Evolutionary conservation across 2,329 filamentous ascomycete genomes (phyloP).

Genomic region (Sordariomycetes sp.): DNA sequence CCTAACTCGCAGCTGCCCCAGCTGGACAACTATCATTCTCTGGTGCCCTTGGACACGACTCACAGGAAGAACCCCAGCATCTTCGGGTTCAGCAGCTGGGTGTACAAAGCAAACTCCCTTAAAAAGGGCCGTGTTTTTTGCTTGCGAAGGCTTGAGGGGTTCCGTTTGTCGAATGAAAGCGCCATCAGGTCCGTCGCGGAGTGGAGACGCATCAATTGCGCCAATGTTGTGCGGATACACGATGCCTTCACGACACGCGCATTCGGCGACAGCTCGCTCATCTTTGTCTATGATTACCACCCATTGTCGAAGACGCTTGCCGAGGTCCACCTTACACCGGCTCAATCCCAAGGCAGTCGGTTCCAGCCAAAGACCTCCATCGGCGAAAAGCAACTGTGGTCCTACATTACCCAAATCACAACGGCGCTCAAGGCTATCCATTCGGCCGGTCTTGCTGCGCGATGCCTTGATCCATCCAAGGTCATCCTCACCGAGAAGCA

Average conservation of each 20-base stretch:
- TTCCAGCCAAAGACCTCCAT: constrained; percentile 38
- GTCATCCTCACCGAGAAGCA: constrained; percentile 86
- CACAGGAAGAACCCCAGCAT: constrained; percentile 68
- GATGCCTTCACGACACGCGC: constrained; percentile 89
- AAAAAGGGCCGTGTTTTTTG: constrained; percentile 88
- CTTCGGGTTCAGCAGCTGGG: constrained; percentile 86
- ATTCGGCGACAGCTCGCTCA: constrained; percentile 89
- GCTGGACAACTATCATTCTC: constrained; percentile 83
- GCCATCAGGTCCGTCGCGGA: constrained; percentile 78
- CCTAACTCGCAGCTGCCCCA: constrained; percentile 67
- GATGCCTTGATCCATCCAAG: constrained; percentile 80
- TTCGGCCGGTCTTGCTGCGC: constrained; percentile 67
- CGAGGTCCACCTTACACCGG: constrained; percentile 54
- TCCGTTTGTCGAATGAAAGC: constrained; percentile 79
- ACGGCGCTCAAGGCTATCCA: constrained; percentile 85
- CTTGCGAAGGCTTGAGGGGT: constrained; percentile 79
- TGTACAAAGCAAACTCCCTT: constrained; percentile 86
- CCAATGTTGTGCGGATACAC: constrained; percentile 75
- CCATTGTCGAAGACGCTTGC: constrained; percentile 83
- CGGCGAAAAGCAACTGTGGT: constrained; percentile 74
- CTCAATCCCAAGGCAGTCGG: constrained; percentile 30
- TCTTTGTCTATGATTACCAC: constrained; percentile 90
- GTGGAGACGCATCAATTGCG: constrained; percentile 80
- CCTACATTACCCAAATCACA: constrained; percentile 84
- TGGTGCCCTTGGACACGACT: constrained; percentile 79